phyloP scores from a whole-genome alignment of 208 protist genomes.

The Polymyxa betae region DNA sequence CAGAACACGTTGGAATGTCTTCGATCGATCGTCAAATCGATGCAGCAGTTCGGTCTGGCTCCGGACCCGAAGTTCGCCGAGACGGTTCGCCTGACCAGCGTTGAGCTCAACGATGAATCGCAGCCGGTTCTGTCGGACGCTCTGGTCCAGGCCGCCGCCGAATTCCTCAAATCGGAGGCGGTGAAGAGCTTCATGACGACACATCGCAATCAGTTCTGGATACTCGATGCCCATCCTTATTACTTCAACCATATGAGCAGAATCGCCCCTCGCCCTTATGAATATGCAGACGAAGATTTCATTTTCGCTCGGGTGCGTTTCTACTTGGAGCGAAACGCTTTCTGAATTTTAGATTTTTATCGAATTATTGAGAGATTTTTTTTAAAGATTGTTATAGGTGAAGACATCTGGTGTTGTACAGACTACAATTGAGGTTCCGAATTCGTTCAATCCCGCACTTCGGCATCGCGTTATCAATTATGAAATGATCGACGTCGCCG shows the following conservation, averaged over 20 bases:
- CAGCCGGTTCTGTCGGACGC: neutral
- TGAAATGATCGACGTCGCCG: neutral
- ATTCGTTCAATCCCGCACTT: neutral
- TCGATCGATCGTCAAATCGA: neutral
- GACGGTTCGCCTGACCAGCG: neutral
- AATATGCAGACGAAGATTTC: neutral
- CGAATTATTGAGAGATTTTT: neutral
- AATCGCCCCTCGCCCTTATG: neutral
- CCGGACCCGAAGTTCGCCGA: neutral
- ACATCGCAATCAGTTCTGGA: neutral
- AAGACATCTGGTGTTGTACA: neutral
- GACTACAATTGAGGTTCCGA: neutral
- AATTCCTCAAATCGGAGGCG: neutral
- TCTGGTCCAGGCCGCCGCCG: neutral
- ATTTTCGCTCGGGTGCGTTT: neutral
- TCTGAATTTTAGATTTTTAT: no score
- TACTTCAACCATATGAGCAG: neutral
- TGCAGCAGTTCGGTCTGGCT: neutral
- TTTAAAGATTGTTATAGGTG: neutral
- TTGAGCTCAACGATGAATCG: neutral
- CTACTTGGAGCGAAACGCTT: no score
- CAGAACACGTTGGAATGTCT: neutral
- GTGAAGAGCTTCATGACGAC: neutral
- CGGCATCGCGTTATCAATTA: neutral
- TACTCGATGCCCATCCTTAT: neutral